Evolutionary conservation across 495 filamentous ascomycete genomes (phyloP), one percentile per base, ranked within the genome.

Genomic region (Aspergillus mulundensis): DNA sequence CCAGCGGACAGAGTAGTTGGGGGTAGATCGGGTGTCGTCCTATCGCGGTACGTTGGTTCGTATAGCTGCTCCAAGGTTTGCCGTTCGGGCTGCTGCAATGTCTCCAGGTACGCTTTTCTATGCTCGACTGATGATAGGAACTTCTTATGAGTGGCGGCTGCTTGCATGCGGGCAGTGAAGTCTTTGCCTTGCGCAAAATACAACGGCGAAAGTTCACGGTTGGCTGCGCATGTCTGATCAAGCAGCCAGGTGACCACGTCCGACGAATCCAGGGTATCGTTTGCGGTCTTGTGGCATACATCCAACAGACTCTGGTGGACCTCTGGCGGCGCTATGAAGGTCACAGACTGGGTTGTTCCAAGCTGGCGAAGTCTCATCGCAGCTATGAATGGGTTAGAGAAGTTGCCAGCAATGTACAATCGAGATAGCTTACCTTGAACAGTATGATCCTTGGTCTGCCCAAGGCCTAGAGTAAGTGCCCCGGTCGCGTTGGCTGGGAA

Each of bases 281-380:
- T 24, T 0, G 32, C 6, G 0, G 16, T 38, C 40, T 64, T 65
- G 32, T 34, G 16, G 4, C 53, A 10, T 7, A 20, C 15, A 51
- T 71, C 61, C 6, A 67, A 84, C 78, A 30, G 83, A 72, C 7
- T 78, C 70, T 4, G 83, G 49, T 47, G 45, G 72, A 47, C 69
- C 74, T 57, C 87, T 79, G 61, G 89, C 85, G 11, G 83, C 74
- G 47, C 79, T 68, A 60, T 76, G 88, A 3, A 87, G 82, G 1
- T 87, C 80, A 25, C 85, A 81, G 14, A 88, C 71, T 66, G 71
- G 66, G 5, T 80, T 79, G 30, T 62, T 24, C 16, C 75, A 1
- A 87, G 70, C 60, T 84, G 80, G 24, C 84, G 64, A 74, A 87
- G 79, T 40, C 84, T 62, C 84, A 87, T 87, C 42, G 83, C 86